Conservation (phyloP, 768 basidiomycete genomes). For the Solioccasus polychromus region DNA sequence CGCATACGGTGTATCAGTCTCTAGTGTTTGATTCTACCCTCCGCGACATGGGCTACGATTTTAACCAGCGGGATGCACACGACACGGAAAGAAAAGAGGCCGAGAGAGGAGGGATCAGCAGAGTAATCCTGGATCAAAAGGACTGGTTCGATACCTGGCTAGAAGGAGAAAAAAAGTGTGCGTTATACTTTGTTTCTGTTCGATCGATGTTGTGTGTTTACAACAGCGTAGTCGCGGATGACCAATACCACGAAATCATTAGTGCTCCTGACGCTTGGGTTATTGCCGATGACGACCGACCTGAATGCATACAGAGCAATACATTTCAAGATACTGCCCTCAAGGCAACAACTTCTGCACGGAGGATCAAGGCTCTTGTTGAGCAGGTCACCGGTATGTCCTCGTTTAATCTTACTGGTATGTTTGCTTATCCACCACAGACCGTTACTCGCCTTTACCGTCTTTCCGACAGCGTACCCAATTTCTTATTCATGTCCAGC, state of each 20-base stretch:
- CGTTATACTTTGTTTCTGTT: constrained; percentile 27
- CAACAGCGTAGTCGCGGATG: constrained; percentile 66
- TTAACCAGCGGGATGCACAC: constrained; percentile 28
- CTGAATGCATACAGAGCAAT: constrained; percentile 35
- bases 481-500: constrained; percentile 82
- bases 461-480: constrained; percentile 70
- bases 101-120: constrained; percentile 76
- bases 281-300: constrained; percentile 64
- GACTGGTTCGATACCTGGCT: constrained; percentile 95
- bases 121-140: constrained; percentile 73
- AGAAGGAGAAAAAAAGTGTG: constrained; percentile 84
- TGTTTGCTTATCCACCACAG: constrained; percentile 37
- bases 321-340: constrained; percentile 35
- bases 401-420: not conserved
- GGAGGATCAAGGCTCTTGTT: constrained; percentile 78
- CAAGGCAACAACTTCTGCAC: constrained; percentile 78
- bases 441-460: constrained; percentile 90
- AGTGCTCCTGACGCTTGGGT: constrained; percentile 82
- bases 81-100: constrained; percentile 19
- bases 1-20: constrained; percentile 94
- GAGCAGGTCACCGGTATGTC: constrained; percentile 86
- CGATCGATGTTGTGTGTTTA: not conserved
- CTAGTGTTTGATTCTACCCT: constrained; percentile 82
- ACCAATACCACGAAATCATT: constrained; percentile 84
- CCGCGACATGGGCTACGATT: constrained; percentile 67